Evolutionary conservation across 805 yeast species (phyloP), one percentile per base, ranked within the genome.

Genomic region (Myxozyma geophila): DNA sequence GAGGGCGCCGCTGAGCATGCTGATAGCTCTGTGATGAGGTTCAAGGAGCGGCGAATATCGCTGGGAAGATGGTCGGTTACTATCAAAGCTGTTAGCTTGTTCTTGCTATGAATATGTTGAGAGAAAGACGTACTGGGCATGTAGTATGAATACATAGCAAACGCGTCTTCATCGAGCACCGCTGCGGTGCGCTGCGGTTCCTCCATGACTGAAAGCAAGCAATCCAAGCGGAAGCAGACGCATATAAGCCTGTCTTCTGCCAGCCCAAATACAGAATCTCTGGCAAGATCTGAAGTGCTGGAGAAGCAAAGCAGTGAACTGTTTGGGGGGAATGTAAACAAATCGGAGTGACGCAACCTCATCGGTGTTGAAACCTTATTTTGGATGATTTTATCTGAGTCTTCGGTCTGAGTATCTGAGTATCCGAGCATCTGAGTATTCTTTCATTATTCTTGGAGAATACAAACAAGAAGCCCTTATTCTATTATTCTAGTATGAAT

Each of bases 11-110:
- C 54, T 36, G 49, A 56, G 40, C 47, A 17, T 28, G 35, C 46
- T 17, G 53, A 28, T 49, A 64, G 56, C n/a, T 48, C 28, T 5
- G 49, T 33, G 13, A 64, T 58, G 39, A 65, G 50, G 19, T 53
- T 56, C 35, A 63, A 19, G 1, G 67, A 63, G 3, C 68, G 47
- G 9, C 62, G 48, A 15, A 65, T 52, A 40, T 65, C 68, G 37
- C 64, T 56, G 2, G 68, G 61, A 5, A 65, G 46, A 55, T 65
- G 68, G 39, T 65, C 68, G 3, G 67, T 65, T 10, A 65, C 67
- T 65, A 47, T 44, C 28, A 13, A 17, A n/a, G 19, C 28, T 17
- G 43, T 39, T 35, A 60, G 17, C 12, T 19, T 2, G 37, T 23
- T 13, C 43, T 10, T 21, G 9, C 23, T 23, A 6, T 15, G 7